phyloP scores from a whole-genome alignment of 352 stramenopile species.

The Pythium apleroticum region DNA sequence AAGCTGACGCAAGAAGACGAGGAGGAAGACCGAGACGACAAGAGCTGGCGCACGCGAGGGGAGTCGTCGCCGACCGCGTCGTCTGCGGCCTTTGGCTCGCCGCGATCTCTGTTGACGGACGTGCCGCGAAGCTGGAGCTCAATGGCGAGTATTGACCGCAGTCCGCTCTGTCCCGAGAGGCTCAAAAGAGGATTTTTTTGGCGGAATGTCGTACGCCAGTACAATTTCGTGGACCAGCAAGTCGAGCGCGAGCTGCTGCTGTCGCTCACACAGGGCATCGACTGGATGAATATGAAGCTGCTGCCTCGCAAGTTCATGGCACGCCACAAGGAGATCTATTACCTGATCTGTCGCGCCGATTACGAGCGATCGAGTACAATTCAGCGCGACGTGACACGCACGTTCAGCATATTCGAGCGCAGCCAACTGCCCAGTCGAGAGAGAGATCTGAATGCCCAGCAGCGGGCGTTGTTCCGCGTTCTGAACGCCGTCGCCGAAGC shows the following conservation, averaged over 20 bases:
- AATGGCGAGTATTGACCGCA: neutral
- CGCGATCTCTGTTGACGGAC: neutral
- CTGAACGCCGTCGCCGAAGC: slow-evolving; percentile 79
- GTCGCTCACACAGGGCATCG: slow-evolving; percentile 61
- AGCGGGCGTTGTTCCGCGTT: slow-evolving; percentile 72
- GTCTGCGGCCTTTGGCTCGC: slow-evolving; percentile 1
- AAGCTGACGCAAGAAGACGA: slow-evolving; percentile 12
- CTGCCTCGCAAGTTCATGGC: slow-evolving; percentile 55
- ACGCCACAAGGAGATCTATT: slow-evolving; percentile 79
- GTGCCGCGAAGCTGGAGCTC: slow-evolving; percentile 3
- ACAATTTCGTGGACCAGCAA: slow-evolving; percentile 70
- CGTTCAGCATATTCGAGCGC: slow-evolving; percentile 85
- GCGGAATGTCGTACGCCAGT: slow-evolving; percentile 76
- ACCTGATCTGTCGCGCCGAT: slow-evolving; percentile 52
- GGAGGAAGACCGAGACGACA: slow-evolving; percentile 29
- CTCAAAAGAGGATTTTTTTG: slow-evolving; percentile 64
- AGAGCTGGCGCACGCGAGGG: slow-evolving; percentile 19
- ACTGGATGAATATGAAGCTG: slow-evolving; percentile 59
- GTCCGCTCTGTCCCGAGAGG: neutral
- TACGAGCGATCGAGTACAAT: slow-evolving; percentile 75
- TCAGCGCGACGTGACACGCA: slow-evolving; percentile 79
- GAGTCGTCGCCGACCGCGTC: slow-evolving; percentile 19
- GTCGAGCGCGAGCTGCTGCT: slow-evolving; percentile 61
- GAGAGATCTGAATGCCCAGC: slow-evolving; percentile 45
- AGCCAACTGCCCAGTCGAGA: slow-evolving; percentile 32